These are phyloP conservation scores for Starmera pachycereana DNA, from an alignment of 805 yeast genomes.

Conservation along the genomic window DNA sequence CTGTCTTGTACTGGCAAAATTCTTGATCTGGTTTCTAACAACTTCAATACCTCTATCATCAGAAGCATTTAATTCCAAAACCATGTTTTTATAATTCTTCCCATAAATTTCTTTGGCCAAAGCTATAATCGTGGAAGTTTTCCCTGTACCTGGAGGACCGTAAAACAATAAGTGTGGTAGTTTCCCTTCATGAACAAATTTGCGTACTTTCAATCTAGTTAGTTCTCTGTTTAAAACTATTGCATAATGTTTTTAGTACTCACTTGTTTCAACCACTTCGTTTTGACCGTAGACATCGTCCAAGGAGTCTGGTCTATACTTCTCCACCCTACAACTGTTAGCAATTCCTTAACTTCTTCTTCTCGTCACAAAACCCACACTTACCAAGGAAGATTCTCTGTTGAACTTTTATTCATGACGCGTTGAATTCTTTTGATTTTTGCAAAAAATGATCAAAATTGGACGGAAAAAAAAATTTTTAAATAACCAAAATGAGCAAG, in stretches of 20 bases:
- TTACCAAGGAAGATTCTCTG: too few species aligned
- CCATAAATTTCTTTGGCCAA: slow-evolving; percentile 86
- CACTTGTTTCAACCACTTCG: slow-evolving; percentile 64
- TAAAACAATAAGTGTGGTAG: slow-evolving; percentile 89
- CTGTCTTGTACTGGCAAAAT: slow-evolving; percentile 92
- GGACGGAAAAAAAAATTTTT: too few species aligned
- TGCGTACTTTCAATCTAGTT: slow-evolving; percentile 35
- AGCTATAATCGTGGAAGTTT: slow-evolving; percentile 82
- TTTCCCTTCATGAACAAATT: slow-evolving; percentile 72
- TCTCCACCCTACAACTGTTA: slow-evolving; percentile 60
- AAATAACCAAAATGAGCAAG: too few species aligned
- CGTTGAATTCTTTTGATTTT: too few species aligned
- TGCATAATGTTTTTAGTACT: slow-evolving; percentile 3
- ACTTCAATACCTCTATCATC: slow-evolving; percentile 98
- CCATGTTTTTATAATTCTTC: slow-evolving; percentile 73
- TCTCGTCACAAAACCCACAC: too few species aligned
- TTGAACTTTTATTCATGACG: too few species aligned
- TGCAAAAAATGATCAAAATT: too few species aligned
- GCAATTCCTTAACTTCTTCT: too few species aligned
- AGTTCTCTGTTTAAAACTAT: not conserved
- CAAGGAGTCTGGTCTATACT: slow-evolving; percentile 77
- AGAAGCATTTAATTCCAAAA: slow-evolving; percentile 87
- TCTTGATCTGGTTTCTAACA: slow-evolving; percentile 94
- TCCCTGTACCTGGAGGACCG: slow-evolving; percentile 95
- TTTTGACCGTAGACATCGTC: slow-evolving; percentile 90